These are phyloP conservation scores for Phyllosticta citriasiana DNA, from an alignment of 2,329 filamentous ascomycete species.

Conservation along the genomic window DNA sequence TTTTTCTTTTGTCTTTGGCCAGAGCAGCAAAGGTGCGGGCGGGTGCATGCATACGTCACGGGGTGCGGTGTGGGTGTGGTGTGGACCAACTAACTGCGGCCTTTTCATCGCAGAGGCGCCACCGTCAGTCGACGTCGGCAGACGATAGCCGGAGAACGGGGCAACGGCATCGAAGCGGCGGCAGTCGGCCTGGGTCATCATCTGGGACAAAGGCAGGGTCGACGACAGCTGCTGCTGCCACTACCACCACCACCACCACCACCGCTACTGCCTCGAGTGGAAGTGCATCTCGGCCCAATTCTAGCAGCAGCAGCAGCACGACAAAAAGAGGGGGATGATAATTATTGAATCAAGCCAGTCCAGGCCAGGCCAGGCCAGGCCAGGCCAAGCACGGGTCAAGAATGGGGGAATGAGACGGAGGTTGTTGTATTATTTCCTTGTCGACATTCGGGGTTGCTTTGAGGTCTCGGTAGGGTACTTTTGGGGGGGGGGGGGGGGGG, in stretches of 20 bases:
- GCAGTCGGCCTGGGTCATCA: constrained; percentile 29
- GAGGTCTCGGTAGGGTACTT: too few relatives aligned
- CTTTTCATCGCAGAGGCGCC: constrained; percentile 24
- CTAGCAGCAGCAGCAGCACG: constrained; percentile 5
- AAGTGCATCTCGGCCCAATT: constrained; percentile 1
- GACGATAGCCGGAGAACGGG: constrained; percentile 24
- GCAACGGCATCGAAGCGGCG: constrained; percentile 29
- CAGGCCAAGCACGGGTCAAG: too few relatives aligned
- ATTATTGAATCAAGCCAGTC: too few relatives aligned
- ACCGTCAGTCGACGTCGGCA: constrained; percentile 21
- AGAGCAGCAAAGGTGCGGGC: background rate
- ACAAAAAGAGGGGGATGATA: background rate
- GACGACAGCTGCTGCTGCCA: too few relatives aligned
- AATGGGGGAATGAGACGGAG: too few relatives aligned
- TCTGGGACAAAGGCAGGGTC: constrained; percentile 11
- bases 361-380: too few relatives aligned
- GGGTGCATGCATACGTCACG: background rate
- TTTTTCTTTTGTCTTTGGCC: constrained; percentile 1
- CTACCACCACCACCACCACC: background rate
- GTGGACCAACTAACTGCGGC: constrained; percentile 9
- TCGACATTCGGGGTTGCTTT: too few relatives aligned
- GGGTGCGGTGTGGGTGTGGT: background rate
- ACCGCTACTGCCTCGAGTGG: constrained; percentile 1
- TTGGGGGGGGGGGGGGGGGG: too few relatives aligned
- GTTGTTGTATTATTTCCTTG: too few relatives aligned